A percentile compares a stretch with the other conserved stretches of the same genome.
Conservation (phyloP, 2,329 filamentous ascomycete species). For the Claviceps arundinis region DNA sequence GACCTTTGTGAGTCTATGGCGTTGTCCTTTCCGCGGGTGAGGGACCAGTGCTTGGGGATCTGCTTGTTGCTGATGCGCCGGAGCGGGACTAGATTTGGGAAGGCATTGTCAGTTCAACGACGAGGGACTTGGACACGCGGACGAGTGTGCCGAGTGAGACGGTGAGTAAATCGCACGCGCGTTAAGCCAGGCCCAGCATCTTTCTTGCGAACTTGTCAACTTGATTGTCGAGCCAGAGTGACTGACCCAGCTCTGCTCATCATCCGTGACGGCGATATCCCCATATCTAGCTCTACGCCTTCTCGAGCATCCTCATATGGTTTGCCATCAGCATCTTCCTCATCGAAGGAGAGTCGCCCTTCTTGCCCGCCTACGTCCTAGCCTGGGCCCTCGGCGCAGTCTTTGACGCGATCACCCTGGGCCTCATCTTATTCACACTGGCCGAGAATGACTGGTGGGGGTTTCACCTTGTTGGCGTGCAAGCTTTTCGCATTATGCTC, state of each 20-base stretch:
- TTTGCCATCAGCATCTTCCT: slow-evolving; percentile 5
- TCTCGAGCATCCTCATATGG: slow-evolving; percentile 6
- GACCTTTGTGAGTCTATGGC: slow-evolving; percentile 1
- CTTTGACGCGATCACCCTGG: slow-evolving; percentile 2
- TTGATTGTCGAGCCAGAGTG: not conserved
- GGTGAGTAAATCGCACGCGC: not conserved
- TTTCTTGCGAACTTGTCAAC: no score
- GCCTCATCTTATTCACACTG: not conserved
- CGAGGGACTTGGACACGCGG: not conserved
- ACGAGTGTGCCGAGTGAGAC: slow-evolving; percentile 1
- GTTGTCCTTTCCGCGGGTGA: not conserved
- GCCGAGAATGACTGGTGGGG: not conserved
- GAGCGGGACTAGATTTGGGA: not conserved
- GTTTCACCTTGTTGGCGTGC: not conserved
- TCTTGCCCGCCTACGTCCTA: slow-evolving; percentile 6
- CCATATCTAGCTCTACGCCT: slow-evolving; percentile 1
- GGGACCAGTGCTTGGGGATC: no score
- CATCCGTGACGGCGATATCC: no score
- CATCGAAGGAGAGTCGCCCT: slow-evolving; percentile 3
- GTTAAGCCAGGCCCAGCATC: no score
- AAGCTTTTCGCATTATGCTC: not conserved
- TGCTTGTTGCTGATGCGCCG: no score
- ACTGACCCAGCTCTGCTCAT: not conserved
- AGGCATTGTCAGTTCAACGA: not conserved
- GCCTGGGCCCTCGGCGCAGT: slow-evolving; percentile 5